Base-by-base conservation (phyloP, 768 basidiomycete genomes). In the Xerocomus potaroensis region DNA sequence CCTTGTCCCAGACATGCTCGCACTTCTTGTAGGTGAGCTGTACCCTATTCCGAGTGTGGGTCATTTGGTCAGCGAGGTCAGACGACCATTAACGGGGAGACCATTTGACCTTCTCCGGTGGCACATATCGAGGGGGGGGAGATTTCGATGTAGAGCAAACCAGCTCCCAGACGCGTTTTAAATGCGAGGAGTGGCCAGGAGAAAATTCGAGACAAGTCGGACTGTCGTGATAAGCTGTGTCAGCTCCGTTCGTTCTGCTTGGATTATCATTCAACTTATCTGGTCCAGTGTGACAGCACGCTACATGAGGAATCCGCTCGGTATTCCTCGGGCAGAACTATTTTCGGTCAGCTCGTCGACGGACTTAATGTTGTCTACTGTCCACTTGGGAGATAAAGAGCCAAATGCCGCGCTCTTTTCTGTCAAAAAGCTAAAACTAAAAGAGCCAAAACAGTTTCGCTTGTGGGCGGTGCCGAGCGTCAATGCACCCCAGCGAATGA, bases 81-180 rank as follows among this genome's bases (percentile, higher is more conserved):
- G 32, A 52, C 43, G 45, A 60, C 49, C 43, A 8, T 43, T 6
- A 30, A 31, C 29, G 11, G 11, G 53, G 49, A 27, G 34, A 53
- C 44, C 19, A 38, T 41, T 75, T 59, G 52, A 87, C 87, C 84
- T 82, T 72, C 84, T 77, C 75, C 74, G 81, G 64, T 71, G 75
- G 62, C 87, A 89, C 87, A 89, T 88, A 47, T 57, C 48, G 47
- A 55, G 58, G 54, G 33, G 33, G 43, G 47, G 35, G 19, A 27
- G 45, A 29, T 36, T n/a, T n/a, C n/a, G n/a, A n/a, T n/a, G n/a
- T n/a, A n/a, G n/a, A 3, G 23, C 37, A 5, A 32, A 29, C 27
- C 24, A 21, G 36, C 21, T 29, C 42, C 27, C 23, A 16, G 26
- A 32, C 47, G 43, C 47, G 32, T 66, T 66, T 60, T 68, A 66